A percentile compares a stretch with the other conserved stretches of the same genome.
These are phyloP conservation scores for Gastrolobium villosum DNA, from an alignment of 306 rosid genomes.

Conservation along the genomic window DNA sequence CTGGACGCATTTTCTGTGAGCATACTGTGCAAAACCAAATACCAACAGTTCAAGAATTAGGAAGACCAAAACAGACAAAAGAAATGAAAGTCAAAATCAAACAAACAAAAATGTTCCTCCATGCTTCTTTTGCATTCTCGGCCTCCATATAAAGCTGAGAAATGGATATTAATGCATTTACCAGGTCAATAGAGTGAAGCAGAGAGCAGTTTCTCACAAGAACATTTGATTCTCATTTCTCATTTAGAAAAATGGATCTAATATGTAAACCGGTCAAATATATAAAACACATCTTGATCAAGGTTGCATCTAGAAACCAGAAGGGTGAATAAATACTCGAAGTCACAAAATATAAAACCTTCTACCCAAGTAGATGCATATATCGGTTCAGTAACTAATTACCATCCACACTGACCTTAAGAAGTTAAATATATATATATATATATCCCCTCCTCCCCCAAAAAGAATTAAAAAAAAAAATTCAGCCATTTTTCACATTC, in stretches of 20 bases:
- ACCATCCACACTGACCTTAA: background rate
- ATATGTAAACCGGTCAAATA: background rate
- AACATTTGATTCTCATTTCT: conserved; percentile 15
- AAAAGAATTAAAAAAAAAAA: background rate
- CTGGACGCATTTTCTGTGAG: conserved; percentile 97
- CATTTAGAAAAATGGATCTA: background rate
- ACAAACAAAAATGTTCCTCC: background rate
- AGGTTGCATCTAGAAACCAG: background rate
- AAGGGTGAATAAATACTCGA: background rate
- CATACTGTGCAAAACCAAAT: conserved; percentile 67
- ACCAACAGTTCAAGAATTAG: conserved; percentile 24
- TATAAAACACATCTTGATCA: background rate
- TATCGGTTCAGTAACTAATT: background rate
- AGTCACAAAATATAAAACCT: conserved; percentile 5
- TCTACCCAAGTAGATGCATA: conserved; percentile 4
- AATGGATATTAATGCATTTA: conserved; percentile 26
- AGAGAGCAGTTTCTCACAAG: background rate
- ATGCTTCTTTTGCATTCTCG: background rate
- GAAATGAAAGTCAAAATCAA: conserved; percentile 27
- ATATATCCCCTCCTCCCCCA: too few relatives aligned
- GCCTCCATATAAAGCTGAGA: background rate
- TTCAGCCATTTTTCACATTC: conserved; percentile 14
- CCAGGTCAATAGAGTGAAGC: conserved; percentile 1
- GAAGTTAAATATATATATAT: background rate
- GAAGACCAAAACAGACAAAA: conserved; percentile 32